These are phyloP conservation scores for Aspergillus sp. DNA, from an alignment of 2,329 filamentous ascomycete species.

Conservation along the genomic window DNA sequence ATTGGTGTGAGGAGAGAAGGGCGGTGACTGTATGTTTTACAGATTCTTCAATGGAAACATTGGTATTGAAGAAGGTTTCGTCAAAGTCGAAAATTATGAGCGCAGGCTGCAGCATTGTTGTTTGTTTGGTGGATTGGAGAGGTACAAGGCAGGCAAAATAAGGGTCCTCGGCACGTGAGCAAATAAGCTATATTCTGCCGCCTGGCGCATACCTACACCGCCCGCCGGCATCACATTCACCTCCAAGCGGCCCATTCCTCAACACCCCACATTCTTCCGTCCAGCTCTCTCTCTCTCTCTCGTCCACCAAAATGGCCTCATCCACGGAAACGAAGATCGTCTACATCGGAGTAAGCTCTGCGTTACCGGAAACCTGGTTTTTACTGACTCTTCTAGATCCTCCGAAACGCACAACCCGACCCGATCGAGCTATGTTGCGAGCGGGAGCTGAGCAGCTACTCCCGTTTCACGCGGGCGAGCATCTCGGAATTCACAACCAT, in stretches of 20 bases:
- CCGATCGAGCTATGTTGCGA: constrained; percentile 74
- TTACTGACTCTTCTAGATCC: constrained; percentile 57
- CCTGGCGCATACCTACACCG: neutral
- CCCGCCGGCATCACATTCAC: neutral
- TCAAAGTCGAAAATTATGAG: constrained; percentile 21
- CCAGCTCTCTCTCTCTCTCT: neutral
- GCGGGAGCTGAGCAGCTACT: constrained; percentile 74
- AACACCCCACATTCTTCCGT: neutral
- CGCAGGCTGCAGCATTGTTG: neutral
- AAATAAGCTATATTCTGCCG: neutral
- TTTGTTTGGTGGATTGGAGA: too few species aligned
- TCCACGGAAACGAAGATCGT: constrained; percentile 12
- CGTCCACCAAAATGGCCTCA: neutral
- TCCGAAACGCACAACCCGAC: constrained; percentile 76
- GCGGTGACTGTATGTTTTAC: constrained; percentile 11
- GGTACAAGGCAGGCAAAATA: too few species aligned
- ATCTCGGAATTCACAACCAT: constrained; percentile 75
- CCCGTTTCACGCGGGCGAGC: constrained; percentile 69
- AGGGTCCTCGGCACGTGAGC: constrained; percentile 3
- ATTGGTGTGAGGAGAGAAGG: constrained; percentile 7
- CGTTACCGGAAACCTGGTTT: too few species aligned
- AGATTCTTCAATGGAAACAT: constrained; percentile 13
- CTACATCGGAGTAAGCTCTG: constrained; percentile 9
- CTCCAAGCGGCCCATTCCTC: neutral
- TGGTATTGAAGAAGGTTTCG: constrained; percentile 18